Conservation (phyloP, 768 basidiomycete species). For the Suillus fuscotomentosus region DNA sequence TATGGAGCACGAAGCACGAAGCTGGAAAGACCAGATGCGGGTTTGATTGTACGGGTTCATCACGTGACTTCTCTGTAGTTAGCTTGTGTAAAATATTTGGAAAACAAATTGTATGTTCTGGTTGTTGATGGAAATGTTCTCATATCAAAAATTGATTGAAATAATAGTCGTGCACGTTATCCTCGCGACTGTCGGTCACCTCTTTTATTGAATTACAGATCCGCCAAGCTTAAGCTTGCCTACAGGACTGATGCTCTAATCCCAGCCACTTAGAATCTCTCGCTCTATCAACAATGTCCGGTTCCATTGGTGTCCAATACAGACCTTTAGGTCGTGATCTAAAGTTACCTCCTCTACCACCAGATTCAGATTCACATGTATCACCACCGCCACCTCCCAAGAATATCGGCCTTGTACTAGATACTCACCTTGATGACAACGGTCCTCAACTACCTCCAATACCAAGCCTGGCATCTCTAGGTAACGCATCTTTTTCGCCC, state of each 20-base stretch:
- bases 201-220: neutral
- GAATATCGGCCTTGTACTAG: conserved; percentile 8
- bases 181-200: neutral
- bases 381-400: conserved; percentile 23
- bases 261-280: neutral
- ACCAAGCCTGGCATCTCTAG: conserved; percentile 21
- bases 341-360: conserved; percentile 25
- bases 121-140: neutral
- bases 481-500: conserved; percentile 14
- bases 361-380: conserved; percentile 2
- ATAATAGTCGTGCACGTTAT: neutral
- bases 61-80: no score
- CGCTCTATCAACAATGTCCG: neutral
- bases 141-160: conserved; percentile 1
- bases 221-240: neutral
- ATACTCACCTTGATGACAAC: conserved; percentile 6
- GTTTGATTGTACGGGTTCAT: no score
- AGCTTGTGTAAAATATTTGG: neutral
- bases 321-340: conserved; percentile 30
- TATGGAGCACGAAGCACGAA: neutral
- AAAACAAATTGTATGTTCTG: neutral
- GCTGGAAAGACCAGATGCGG: no score
- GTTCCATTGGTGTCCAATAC: neutral
- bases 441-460: conserved; percentile 12
- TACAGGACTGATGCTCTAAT: neutral